Percentiles rank a stretch among this genome's conserved stretches.
These are phyloP conservation scores for Aristolochia californica DNA, from an alignment of 164 flowering plant genomes.

Conservation along the genomic window DNA sequence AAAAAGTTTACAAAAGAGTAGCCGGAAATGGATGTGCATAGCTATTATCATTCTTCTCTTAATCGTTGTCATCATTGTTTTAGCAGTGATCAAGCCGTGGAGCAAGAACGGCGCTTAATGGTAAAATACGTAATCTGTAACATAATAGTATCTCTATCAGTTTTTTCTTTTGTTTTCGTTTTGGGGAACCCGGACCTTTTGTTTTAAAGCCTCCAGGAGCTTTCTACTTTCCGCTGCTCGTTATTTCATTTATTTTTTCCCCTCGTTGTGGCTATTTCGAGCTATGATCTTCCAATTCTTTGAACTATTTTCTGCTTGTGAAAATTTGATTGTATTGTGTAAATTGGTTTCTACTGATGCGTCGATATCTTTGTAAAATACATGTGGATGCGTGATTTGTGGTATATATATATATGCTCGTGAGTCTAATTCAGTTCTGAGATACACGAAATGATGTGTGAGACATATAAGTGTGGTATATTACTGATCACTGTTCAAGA, in stretches of 20 bases:
- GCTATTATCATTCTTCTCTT: constrained; percentile 72
- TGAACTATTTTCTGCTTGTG: too few relatives aligned
- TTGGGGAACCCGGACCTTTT: not conserved
- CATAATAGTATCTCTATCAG: not conserved
- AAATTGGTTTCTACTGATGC: too few relatives aligned
- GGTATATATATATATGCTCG: too few relatives aligned
- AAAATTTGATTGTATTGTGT: too few relatives aligned
- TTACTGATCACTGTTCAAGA: too few relatives aligned
- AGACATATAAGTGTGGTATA: too few relatives aligned
- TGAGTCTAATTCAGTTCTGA: too few relatives aligned
- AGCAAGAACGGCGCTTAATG: constrained; percentile 6
- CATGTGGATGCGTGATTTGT: too few relatives aligned
- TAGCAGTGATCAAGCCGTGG: constrained; percentile 65
- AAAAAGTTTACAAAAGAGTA: constrained; percentile 62
- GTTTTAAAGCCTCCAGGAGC: not conserved
- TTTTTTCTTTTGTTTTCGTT: not conserved
- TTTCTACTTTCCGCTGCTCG: not conserved
- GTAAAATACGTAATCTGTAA: not conserved
- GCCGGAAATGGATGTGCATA: constrained; percentile 94
- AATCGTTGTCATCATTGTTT: constrained; percentile 49
- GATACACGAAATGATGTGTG: too few relatives aligned
- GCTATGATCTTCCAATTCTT: not conserved
- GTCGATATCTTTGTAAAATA: too few relatives aligned
- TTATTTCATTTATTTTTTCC: not conserved
- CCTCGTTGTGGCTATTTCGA: not conserved